phyloP scores from a whole-genome alignment of 1,284 basidiomycete species.

The Stygiomarasmius scandens region DNA sequence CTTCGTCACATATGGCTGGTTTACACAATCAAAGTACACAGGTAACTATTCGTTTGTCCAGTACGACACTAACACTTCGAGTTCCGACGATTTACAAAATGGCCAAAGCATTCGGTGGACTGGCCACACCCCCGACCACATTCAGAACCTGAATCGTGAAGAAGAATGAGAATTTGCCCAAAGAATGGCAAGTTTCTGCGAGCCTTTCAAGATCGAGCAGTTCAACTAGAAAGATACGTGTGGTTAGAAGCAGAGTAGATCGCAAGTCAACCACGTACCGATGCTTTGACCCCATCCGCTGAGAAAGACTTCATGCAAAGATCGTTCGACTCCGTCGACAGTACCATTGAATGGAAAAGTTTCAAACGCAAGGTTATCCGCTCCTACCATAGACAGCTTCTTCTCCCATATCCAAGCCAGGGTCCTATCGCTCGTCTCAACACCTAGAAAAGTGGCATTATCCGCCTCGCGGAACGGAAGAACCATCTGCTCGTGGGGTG shows the following conservation, averaged over 20 bases:
- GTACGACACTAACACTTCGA: too few relatives aligned
- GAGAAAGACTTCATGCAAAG: background rate
- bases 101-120: background rate
- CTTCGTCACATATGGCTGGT: too few relatives aligned
- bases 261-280: background rate
- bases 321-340: background rate
- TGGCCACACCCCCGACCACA: background rate
- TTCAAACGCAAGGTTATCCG: slow-evolving; percentile 17
- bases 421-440: slow-evolving; percentile 15
- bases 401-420: slow-evolving; percentile 20
- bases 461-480: slow-evolving; percentile 8
- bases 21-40: too few relatives aligned
- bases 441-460: slow-evolving; percentile 7
- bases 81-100: too few relatives aligned
- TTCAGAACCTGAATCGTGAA: slow-evolving; percentile 1
- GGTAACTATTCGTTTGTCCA: too few relatives aligned
- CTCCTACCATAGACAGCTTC: slow-evolving; percentile 16
- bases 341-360: background rate
- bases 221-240: background rate
- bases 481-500: slow-evolving; percentile 10
- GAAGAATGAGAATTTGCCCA: background rate
- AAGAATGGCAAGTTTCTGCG: background rate
- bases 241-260: too few relatives aligned
- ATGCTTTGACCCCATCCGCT: background rate
- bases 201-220: background rate